Evolutionary conservation across 192 early-diverging fungal species (phyloP).

Genomic region (Glomus cerebriforme): DNA sequence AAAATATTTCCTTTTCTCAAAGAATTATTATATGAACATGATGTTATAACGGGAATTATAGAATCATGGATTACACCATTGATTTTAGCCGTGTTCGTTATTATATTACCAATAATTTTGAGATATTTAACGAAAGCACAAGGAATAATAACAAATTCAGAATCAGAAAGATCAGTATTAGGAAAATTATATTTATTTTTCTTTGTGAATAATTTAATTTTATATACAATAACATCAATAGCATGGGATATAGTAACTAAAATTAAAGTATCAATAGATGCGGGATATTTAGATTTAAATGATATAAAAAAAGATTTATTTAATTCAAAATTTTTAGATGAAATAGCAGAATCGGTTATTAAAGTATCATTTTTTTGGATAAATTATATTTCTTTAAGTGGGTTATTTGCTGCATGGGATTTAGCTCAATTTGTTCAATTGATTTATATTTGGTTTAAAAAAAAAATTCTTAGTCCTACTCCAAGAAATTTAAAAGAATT

Average conservation of each 20-base stretch:
- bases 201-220: constrained; percentile 70
- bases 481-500: constrained; percentile 69
- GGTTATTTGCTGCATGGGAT: constrained; percentile 66
- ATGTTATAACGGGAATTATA: constrained; percentile 58
- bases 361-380: constrained; percentile 72
- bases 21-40: constrained; percentile 48
- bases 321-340: constrained; percentile 42
- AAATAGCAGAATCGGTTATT: constrained; percentile 39
- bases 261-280: constrained; percentile 33
- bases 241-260: constrained; percentile 30
- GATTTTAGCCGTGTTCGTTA: constrained; percentile 66
- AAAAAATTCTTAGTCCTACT: constrained; percentile 61
- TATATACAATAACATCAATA: constrained; percentile 59
- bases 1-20: constrained; percentile 52
- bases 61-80: constrained; percentile 69
- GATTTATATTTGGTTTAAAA: constrained; percentile 51
- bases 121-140: constrained; percentile 63
- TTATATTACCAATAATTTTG: constrained; percentile 66
- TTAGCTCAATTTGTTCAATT: constrained; percentile 69
- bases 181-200: constrained; percentile 76
- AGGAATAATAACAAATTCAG: constrained; percentile 70
- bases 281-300: neutral
- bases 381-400: constrained; percentile 69
- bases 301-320: constrained; percentile 39
- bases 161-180: constrained; percentile 67